Evolutionary conservation across 169 alveolate genomes (phyloP), one percentile per base, ranked within the genome.

Genomic region (Cryptosporidium tyzzeri): DNA sequence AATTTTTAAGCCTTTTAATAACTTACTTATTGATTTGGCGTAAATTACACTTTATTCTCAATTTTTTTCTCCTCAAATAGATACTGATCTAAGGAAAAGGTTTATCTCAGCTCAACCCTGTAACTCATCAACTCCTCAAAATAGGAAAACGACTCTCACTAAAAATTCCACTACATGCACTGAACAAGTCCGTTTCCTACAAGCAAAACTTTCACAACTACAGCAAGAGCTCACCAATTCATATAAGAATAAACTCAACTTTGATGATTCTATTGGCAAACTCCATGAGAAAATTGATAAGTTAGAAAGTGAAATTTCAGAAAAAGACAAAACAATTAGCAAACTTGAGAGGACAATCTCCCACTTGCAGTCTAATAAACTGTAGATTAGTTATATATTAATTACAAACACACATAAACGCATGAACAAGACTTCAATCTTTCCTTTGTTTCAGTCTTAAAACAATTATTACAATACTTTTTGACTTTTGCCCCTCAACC

Each of bases 171-270:
- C 0, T 37, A 21, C 33, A 10, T 0, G 2, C 10, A 31, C 5
- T 23, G 1, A 33, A 21, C 71, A 37, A 10, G 21, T 8, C 31
- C 12, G 29, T 2, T 18, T 65, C 51, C 80, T 80, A 31, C 70
- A 80, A 18, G 10, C 18, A 14, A 80, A 65, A 37, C 67, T 80
- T 3, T 48, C 50, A 12, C 69, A 80, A 50, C 51, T 80, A 26
- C 89, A 80, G 33, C 31, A 80, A 6, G 68, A 80, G 23, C 75
- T 80, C 51, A 80, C 75, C 23, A 48, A 80, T 44, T 80, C 89
- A 23, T 80, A 80, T 37, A 59, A 48, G 41, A 80, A 80, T 39
- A 80, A 80, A 29, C n/a, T 26, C 10, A 44, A 80, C 26, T 39
- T 65, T 2, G 89, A 80, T 31, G 50, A 65, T 23, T 80, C 89